phyloP scores from a whole-genome alignment of 805 yeast species.

The Zygoascus ofunaensis region DNA sequence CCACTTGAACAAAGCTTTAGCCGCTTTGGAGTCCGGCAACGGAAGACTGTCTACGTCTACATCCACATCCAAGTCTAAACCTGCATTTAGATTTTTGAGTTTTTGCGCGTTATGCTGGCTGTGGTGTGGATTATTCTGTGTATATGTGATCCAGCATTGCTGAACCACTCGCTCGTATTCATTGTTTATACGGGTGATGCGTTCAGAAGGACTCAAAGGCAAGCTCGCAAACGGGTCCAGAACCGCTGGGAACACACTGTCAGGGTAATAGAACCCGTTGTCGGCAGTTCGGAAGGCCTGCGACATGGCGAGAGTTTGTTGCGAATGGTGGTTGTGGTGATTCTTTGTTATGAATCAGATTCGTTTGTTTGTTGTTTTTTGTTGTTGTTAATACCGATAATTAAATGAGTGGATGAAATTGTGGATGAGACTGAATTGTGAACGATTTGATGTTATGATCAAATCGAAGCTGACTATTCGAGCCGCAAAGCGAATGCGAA shows the following conservation, averaged over 20 bases:
- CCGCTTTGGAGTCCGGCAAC: slow-evolving; percentile 1
- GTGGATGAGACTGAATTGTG: no score
- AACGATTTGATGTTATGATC: no score
- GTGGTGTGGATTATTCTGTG: neutral
- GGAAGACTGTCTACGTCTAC: slow-evolving; percentile 1
- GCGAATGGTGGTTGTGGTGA: no score
- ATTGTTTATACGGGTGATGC: slow-evolving; percentile 11
- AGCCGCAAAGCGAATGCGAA: no score
- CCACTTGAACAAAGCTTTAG: slow-evolving; percentile 23
- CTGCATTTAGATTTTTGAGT: slow-evolving; percentile 1
- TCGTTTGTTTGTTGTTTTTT: no score
- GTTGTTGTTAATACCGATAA: no score
- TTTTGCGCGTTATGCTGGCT: no score
- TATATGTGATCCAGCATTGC: neutral
- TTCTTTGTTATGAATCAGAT: no score
- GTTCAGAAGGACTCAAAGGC: slow-evolving; percentile 16
- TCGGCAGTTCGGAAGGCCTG: neutral
- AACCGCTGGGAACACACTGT: slow-evolving; percentile 25
- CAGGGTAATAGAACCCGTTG: slow-evolving; percentile 24
- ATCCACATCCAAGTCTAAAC: neutral
- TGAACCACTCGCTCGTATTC: slow-evolving; percentile 10
- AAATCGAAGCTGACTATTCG: no score
- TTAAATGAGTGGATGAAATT: no score
- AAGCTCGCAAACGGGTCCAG: slow-evolving; percentile 20
- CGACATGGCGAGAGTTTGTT: neutral